Conservation (phyloP, 129 eudicot species). For the Arctium minus region DNA sequence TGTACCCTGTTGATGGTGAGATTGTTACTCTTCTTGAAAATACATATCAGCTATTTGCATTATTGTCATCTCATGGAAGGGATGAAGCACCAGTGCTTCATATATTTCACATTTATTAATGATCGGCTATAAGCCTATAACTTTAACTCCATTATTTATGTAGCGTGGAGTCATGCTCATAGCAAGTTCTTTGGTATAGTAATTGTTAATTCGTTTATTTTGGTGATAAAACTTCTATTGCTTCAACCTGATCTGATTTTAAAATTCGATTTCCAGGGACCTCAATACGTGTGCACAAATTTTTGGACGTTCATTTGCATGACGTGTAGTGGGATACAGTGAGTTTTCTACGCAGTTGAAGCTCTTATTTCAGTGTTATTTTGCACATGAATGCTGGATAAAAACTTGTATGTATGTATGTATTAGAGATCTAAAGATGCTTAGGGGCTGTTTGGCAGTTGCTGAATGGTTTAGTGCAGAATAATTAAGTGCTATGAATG, state of each 20-base stretch:
- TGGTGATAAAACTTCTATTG: neutral
- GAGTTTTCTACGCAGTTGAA: slow-evolving; percentile 30
- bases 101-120: neutral
- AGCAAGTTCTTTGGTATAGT: neutral
- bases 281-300: slow-evolving; percentile 92
- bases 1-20: neutral
- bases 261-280: slow-evolving; percentile 56
- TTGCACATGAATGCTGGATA: slow-evolving; percentile 13
- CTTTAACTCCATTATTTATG: neutral
- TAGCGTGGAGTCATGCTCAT: slow-evolving; percentile 1
- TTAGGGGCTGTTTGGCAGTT: neutral
- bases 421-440: neutral
- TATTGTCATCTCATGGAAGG: neutral
- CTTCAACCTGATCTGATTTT: neutral
- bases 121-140: neutral
- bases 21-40: neutral
- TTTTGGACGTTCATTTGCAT: slow-evolving; percentile 93
- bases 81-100: neutral
- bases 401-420: neutral
- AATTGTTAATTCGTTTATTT: neutral
- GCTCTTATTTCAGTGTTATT: neutral
- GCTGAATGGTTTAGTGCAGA: too few relatives aligned
- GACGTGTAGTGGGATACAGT: slow-evolving; percentile 96
- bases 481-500: too few relatives aligned
- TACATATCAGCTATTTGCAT: neutral